A percentile compares a stretch with the other conserved stretches of the same genome.
Conservation (phyloP, 192 early-diverging fungal species). For the Jimgerdemannia flammicorona region DNA sequence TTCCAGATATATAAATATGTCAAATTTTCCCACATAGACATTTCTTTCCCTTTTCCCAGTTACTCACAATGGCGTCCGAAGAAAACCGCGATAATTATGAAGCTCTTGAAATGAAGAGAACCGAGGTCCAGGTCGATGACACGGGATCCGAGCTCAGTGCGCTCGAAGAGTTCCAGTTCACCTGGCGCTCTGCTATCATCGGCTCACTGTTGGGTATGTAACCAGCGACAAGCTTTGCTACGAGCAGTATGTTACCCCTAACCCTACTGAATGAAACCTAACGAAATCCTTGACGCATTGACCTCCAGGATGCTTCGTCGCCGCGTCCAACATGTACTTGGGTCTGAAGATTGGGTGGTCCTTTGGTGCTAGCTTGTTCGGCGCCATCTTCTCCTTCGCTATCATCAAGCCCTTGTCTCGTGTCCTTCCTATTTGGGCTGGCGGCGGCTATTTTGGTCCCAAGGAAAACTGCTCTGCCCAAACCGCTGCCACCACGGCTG, state of each 20-base stretch:
- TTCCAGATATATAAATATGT: no score
- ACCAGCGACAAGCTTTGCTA: constrained; percentile 6
- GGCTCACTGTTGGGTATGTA: constrained; percentile 61
- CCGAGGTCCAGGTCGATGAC: no score
- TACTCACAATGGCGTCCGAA: no score
- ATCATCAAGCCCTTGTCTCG: constrained; percentile 54
- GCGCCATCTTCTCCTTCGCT: constrained; percentile 55
- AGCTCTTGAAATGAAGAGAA: no score
- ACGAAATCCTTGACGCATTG: not conserved
- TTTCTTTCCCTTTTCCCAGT: no score
- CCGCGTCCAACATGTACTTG: constrained; percentile 66
- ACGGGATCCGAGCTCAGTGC: no score
- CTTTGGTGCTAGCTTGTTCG: constrained; percentile 50
- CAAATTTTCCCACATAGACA: no score
- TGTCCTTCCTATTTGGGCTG: constrained; percentile 21
- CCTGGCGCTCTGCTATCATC: constrained; percentile 54
- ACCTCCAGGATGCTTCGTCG: constrained; percentile 10
- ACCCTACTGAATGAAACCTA: not conserved
- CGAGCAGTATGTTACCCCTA: constrained; percentile 6
- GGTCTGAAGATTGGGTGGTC: constrained; percentile 64
- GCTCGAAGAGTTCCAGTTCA: not conserved
- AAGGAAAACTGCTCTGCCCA: constrained; percentile 67
- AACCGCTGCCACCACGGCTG: constrained; percentile 65
- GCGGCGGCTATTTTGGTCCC: constrained; percentile 60
- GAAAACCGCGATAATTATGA: no score